A percentile compares a stretch with the other conserved stretches of the same genome.
Conservation (phyloP, 2,329 filamentous ascomycete genomes). For the Orbilia ellipsospora region DNA sequence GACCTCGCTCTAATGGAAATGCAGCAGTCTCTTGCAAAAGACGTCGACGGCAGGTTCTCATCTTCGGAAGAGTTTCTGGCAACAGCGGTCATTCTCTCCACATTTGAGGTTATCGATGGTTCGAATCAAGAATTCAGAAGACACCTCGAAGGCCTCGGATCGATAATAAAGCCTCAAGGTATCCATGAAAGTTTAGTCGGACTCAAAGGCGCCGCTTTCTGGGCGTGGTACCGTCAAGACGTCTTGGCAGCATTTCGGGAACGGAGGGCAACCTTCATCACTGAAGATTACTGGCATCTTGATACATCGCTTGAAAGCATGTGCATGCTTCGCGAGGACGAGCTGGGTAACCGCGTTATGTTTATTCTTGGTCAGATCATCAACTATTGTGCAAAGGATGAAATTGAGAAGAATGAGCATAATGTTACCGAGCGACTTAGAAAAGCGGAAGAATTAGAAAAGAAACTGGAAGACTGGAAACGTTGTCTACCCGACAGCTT, state of each 20-base stretch:
- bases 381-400: slow-evolving; percentile 54
- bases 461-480: slow-evolving; percentile 52
- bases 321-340: slow-evolving; percentile 50
- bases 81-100: slow-evolving; percentile 59
- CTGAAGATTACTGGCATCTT: slow-evolving; percentile 49
- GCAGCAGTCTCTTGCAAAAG: slow-evolving; percentile 54
- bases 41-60: slow-evolving; percentile 46
- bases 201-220: slow-evolving; percentile 60
- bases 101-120: slow-evolving; percentile 61
- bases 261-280: slow-evolving; percentile 58
- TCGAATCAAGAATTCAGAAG: slow-evolving; percentile 60
- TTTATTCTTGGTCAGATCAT: slow-evolving; percentile 52
- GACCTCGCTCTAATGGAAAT: slow-evolving; percentile 58
- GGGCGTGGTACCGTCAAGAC: slow-evolving; percentile 61
- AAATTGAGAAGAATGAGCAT: slow-evolving; percentile 53
- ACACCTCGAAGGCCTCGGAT: slow-evolving; percentile 60
- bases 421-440: slow-evolving; percentile 41
- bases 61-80: slow-evolving; percentile 59
- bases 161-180: slow-evolving; percentile 59
- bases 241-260: slow-evolving; percentile 60
- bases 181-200: slow-evolving; percentile 60
- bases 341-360: slow-evolving; percentile 49
- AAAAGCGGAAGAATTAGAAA: slow-evolving; percentile 41
- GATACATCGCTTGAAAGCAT: slow-evolving; percentile 49
- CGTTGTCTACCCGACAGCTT: slow-evolving; percentile 51